phyloP scores from a whole-genome alignment of 2,329 filamentous ascomycete species.

The Trichoderma sp. region DNA sequence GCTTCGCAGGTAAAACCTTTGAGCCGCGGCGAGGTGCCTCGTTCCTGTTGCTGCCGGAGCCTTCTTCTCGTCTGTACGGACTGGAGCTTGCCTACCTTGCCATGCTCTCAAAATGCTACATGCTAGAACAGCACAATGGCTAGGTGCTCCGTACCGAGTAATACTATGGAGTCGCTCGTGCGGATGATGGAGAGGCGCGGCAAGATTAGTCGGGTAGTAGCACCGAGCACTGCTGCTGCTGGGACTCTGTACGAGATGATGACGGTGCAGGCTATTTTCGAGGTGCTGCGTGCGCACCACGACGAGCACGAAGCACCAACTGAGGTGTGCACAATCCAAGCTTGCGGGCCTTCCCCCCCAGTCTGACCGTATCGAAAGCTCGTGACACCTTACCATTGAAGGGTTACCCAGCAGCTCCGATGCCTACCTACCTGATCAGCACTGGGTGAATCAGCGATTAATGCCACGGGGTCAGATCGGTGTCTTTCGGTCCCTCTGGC shows the following conservation, averaged over 20 bases:
- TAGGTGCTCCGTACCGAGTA: neutral
- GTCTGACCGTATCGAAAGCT: too few species aligned
- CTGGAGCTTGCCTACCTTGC: neutral
- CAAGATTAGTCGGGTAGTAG: slow-evolving; percentile 13
- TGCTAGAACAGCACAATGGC: neutral
- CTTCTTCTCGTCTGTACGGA: neutral
- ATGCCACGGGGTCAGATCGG: too few species aligned
- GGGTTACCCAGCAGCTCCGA: too few species aligned
- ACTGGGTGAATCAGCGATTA: too few species aligned
- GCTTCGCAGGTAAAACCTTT: neutral
- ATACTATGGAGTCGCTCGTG: neutral
- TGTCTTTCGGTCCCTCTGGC: too few species aligned
- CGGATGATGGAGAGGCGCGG: slow-evolving; percentile 1
- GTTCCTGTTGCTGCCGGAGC: too few species aligned
- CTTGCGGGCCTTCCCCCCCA: too few species aligned
- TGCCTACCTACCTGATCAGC: too few species aligned
- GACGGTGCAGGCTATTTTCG: neutral
- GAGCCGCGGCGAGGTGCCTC: too few species aligned
- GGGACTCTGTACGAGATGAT: neutral
- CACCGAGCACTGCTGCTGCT: slow-evolving; percentile 8
- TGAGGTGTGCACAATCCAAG: too few species aligned
- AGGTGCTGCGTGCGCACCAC: neutral
- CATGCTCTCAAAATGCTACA: neutral
- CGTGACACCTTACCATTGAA: too few species aligned
- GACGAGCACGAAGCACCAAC: too few species aligned